phyloP scores from a whole-genome alignment of 768 basidiomycete species.

The Pisolithus microcarpus region DNA sequence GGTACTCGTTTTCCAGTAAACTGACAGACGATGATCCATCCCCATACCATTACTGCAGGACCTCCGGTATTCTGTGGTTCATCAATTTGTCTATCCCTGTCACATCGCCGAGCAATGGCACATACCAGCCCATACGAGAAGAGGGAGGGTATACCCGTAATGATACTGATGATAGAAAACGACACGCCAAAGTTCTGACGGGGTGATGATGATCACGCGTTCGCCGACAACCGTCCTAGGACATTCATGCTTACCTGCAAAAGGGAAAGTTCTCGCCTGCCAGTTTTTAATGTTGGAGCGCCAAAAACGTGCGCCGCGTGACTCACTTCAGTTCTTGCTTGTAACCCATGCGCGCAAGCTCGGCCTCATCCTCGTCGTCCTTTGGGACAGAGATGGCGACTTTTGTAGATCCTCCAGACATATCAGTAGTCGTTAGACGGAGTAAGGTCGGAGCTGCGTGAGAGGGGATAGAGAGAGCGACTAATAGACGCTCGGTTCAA shows the following conservation, averaged over 20 bases:
- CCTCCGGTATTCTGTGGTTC: slow-evolving; percentile 60
- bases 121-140: slow-evolving; percentile 64
- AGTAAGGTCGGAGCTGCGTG: no score
- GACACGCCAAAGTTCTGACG: slow-evolving; percentile 61
- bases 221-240: neutral
- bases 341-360: slow-evolving; percentile 65
- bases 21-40: slow-evolving; percentile 59
- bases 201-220: neutral
- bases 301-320: neutral
- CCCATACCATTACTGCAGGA: slow-evolving; percentile 73
- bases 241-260: slow-evolving; percentile 41
- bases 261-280: slow-evolving; percentile 55
- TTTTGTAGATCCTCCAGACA: neutral
- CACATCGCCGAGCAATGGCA: neutral
- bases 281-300: neutral
- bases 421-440: neutral
- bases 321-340: slow-evolving; percentile 60
- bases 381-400: neutral
- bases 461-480: no score
- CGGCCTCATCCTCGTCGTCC: slow-evolving; percentile 46
- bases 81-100: neutral
- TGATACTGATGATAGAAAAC: slow-evolving; percentile 72
- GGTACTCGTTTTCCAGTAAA: neutral
- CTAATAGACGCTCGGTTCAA: no score
- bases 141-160: slow-evolving; percentile 64